Base-by-base conservation (phyloP, 176 grass and related monocot genomes). In the Pontederia crassipes region DNA sequence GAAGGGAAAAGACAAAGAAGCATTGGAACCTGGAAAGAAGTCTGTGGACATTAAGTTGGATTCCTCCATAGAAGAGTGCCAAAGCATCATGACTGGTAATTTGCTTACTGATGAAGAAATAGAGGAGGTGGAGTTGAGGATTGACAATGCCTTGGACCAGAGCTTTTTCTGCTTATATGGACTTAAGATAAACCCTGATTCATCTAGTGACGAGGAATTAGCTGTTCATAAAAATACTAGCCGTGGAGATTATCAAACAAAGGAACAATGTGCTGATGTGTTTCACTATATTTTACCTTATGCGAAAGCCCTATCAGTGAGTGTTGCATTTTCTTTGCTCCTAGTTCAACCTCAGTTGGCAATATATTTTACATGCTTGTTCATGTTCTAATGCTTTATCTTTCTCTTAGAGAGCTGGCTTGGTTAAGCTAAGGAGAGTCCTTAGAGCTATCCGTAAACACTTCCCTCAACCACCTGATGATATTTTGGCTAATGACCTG, bases 231-330 rank as follows among this genome's bases (percentile, higher is more conserved):
- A 91, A 79, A 97, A 97, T 66, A 90, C 87, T 75, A 97, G 79
- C 53, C 87, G 84, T 1, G 92, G 92, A 75, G 87, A 97, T 63
- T 97, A 97, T 68, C 87, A 97, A 85, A 97, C 92, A 5, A 97
- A 97, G 73, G 92, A 97, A 75, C 92, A 97, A 76, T 97, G 92
- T 68, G 87, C 87, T 75, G 92, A 97, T 85, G 92, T 97, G 70
- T 91, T 97, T 85, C 92, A 88, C 40, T 97, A 97, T 90, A 73
- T 97, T 60, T 62, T 97, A 53, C 92, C 87, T 51, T 97, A 97
- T 67, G 92, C 92, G 35, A 97, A 75, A 71, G 83, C 87, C 63
- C 65, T 97, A 63, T 91, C 92, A 67, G 92, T 97, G 72, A 82
- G 83, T 84, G 32, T 18, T 64, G 51, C 10, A 15, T 74, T 5